Evolutionary conservation across 2,329 filamentous ascomycete genomes (phyloP).

Genomic region (Fusarium camptoceras): DNA sequence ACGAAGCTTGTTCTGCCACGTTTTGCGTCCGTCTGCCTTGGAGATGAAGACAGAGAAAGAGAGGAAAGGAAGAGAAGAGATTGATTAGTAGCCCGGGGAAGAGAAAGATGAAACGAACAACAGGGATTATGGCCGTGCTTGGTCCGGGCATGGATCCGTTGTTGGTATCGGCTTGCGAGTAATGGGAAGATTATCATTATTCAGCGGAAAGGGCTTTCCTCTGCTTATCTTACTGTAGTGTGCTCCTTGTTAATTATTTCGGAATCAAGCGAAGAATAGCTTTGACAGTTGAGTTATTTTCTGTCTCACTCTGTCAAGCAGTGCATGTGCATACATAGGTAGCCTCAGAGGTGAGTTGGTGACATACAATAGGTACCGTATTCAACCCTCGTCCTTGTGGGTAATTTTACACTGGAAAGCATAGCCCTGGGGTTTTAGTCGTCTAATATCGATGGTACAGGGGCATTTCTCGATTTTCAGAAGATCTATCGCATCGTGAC

Average conservation of each 20-base stretch:
- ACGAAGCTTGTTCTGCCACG: constrained; percentile 22
- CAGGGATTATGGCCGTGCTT: constrained; percentile 25
- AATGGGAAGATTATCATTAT: constrained; percentile 9
- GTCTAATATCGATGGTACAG: constrained; percentile 11
- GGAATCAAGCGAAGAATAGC: not conserved
- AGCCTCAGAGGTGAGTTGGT: not conserved
- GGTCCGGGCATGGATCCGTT: constrained; percentile 24
- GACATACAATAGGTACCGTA: not conserved
- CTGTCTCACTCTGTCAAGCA: not conserved
- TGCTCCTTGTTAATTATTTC: constrained; percentile 1
- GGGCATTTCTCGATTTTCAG: constrained; percentile 19
- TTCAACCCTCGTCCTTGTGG: constrained; percentile 1
- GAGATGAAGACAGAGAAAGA: not conserved
- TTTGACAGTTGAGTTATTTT: not conserved
- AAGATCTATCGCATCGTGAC: constrained; percentile 15
- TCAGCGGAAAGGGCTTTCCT: constrained; percentile 22
- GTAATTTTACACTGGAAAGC: constrained; percentile 6
- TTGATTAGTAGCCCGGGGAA: constrained; percentile 9
- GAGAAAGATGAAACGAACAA: constrained; percentile 31
- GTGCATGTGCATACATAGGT: not conserved
- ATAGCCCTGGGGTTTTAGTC: not conserved
- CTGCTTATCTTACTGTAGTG: not conserved
- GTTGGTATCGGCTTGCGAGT: constrained; percentile 20
- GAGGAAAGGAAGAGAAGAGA: not conserved
- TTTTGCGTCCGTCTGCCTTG: constrained; percentile 18